These are phyloP conservation scores for Exophiala phaeomuriformis DNA, from an alignment of 2,329 filamentous ascomycete species.

Conservation along the genomic window DNA sequence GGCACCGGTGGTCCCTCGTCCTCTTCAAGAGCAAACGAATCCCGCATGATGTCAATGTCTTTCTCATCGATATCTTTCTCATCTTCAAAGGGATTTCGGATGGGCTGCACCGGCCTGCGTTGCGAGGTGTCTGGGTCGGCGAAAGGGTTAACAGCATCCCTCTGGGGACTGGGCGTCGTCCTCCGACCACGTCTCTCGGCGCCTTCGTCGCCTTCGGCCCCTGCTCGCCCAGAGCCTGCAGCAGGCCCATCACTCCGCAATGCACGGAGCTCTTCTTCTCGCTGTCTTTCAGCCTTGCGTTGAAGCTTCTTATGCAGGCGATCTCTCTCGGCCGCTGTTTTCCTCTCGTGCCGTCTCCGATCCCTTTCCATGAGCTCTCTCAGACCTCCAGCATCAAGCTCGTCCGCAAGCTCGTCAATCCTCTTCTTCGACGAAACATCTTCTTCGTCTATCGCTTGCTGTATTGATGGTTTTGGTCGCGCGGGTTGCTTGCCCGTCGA, in stretches of 20 bases:
- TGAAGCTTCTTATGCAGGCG: conserved; percentile 45
- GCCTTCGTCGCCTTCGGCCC: conserved; percentile 44
- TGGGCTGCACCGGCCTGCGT: conserved; percentile 6
- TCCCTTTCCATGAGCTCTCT: conserved; percentile 88
- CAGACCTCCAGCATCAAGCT: conserved; percentile 74
- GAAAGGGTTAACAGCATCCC: conserved; percentile 12
- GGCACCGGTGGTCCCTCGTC: conserved; percentile 21
- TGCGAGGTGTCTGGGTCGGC: conserved; percentile 10
- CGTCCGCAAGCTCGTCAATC: conserved; percentile 68
- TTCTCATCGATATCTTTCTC: conserved; percentile 26
- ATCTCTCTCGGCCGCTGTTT: conserved; percentile 62
- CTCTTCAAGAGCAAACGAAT: conserved; percentile 17
- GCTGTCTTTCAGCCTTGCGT: conserved; percentile 47
- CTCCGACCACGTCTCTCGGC: conserved; percentile 12
- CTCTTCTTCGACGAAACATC: conserved; percentile 53
- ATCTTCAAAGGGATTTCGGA: conserved; percentile 27
- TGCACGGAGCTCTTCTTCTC: conserved; percentile 48
- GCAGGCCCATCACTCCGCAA: not conserved
- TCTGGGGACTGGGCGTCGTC: not conserved
- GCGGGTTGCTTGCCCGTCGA: conserved; percentile 36
- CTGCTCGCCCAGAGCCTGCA: conserved; percentile 36
- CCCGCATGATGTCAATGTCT: conserved; percentile 24
- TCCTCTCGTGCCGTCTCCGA: conserved; percentile 68
- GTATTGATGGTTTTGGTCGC: conserved; percentile 14
- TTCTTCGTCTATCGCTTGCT: conserved; percentile 53